These are phyloP conservation scores for Pseudonitzschia delicatissima DNA, from an alignment of 108 stramenopile genomes.

Conservation along the genomic window DNA sequence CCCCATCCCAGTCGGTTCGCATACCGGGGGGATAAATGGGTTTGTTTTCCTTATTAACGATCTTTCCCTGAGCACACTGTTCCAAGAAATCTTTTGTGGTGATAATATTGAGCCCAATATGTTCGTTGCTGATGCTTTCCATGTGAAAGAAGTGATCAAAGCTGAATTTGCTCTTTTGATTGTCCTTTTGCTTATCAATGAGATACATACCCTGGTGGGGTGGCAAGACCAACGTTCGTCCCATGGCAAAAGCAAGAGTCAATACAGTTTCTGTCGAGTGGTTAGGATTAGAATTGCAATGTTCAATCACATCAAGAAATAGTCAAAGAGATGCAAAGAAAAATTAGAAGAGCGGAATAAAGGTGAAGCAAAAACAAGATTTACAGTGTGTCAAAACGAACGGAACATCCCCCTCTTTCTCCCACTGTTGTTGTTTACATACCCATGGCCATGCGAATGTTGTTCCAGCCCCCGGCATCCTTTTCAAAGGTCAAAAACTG, in stretches of 20 bases:
- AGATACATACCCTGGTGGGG: slow-evolving; percentile 85
- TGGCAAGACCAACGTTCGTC: slow-evolving; percentile 89
- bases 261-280: slow-evolving; percentile 74
- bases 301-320: too few species aligned
- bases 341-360: too few species aligned
- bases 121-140: slow-evolving; percentile 55
- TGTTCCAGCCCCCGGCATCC: slow-evolving; percentile 88
- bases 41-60: slow-evolving; percentile 40
- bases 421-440: too few species aligned
- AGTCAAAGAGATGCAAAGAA: too few species aligned
- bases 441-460: slow-evolving; percentile 65
- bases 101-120: slow-evolving; percentile 74
- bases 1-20: slow-evolving; percentile 63
- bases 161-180: slow-evolving; percentile 58
- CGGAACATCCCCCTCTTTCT: too few species aligned
- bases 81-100: slow-evolving; percentile 65
- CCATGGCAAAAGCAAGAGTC: slow-evolving; percentile 83
- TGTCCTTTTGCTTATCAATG: slow-evolving; percentile 65
- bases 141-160: slow-evolving; percentile 79
- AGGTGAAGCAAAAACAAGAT: background rate
- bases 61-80: slow-evolving; percentile 65
- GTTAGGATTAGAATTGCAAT: too few species aligned
- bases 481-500: slow-evolving; percentile 89
- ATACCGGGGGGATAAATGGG: slow-evolving; percentile 59
- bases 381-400: background rate